These are phyloP conservation scores for Candida rishiriensis DNA, from an alignment of 805 yeast genomes.

Conservation along the genomic window DNA sequence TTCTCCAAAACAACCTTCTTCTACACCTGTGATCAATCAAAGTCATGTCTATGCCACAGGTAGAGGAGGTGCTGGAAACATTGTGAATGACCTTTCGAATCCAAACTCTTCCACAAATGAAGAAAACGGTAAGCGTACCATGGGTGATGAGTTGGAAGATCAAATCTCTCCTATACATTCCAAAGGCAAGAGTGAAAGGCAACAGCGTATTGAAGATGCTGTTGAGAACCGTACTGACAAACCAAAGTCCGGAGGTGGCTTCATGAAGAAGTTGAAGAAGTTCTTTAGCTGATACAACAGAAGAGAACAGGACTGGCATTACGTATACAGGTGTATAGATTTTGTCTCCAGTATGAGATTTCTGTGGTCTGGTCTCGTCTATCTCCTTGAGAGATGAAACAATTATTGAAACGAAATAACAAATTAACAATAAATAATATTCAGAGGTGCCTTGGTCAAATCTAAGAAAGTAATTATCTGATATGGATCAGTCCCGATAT, in stretches of 20 bases:
- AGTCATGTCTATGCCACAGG: constrained; percentile 46
- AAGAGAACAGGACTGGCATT: no score
- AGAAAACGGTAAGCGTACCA: constrained; percentile 32
- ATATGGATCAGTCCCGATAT: no score
- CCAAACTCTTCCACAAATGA: constrained; percentile 19
- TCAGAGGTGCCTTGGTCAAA: no score
- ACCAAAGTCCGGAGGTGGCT: constrained; percentile 3
- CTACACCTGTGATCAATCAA: constrained; percentile 17
- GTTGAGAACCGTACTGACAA: constrained; percentile 13
- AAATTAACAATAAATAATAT: no score
- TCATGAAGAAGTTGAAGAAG: constrained; percentile 17
- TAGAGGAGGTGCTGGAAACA: constrained; percentile 55
- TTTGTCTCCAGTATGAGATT: neutral
- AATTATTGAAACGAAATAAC: no score
- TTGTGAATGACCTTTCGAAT: constrained; percentile 22
- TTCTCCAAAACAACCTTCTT: constrained; percentile 37
- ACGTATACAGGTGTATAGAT: neutral
- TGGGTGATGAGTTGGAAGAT: constrained; percentile 39
- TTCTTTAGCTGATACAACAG: constrained; percentile 7
- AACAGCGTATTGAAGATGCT: constrained; percentile 15
- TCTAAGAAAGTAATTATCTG: no score
- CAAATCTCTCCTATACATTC: constrained; percentile 34
- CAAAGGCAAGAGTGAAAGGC: constrained; percentile 4
- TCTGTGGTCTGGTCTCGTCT: no score
- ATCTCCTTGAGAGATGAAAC: no score